phyloP scores from a whole-genome alignment of 129 eudicot species.

The Saposhnikovia divaricata region DNA sequence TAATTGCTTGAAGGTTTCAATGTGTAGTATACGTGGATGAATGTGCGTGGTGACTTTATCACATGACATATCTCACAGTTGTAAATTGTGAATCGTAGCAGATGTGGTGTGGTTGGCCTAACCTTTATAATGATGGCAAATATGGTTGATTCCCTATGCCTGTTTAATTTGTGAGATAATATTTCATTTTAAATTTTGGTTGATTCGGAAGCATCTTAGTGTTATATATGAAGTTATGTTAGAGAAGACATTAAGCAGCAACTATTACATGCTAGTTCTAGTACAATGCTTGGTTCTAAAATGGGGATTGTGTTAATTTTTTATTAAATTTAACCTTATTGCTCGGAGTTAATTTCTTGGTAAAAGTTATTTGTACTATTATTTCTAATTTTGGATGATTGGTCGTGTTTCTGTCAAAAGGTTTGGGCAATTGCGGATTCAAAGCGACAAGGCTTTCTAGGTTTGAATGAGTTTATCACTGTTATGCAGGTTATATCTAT shows the following conservation, averaged over 20 bases:
- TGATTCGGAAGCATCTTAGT: not conserved
- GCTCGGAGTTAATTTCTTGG: not conserved
- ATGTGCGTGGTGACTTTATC: not conserved
- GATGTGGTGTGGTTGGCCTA: not conserved
- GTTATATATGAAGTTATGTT: not conserved
- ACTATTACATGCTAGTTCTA: not conserved
- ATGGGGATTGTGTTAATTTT: not conserved
- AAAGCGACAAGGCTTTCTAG: constrained; percentile 82
- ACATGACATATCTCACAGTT: not conserved
- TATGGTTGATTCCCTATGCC: not conserved
- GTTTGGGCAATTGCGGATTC: constrained; percentile 96
- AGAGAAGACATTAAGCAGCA: not conserved
- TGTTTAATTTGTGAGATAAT: not conserved
- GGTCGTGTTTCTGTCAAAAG: constrained; percentile 22
- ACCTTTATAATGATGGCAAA: not conserved
- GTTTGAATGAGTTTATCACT: constrained; percentile 64
- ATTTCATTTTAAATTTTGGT: not conserved
- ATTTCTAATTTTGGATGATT: not conserved
- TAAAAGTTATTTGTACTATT: not conserved
- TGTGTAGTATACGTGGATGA: not conserved
- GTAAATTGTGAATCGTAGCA: not conserved
- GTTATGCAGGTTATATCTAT: constrained; percentile 67
- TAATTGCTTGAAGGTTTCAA: not conserved
- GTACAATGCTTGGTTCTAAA: not conserved
- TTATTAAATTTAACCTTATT: not conserved